A percentile compares a stretch with the other conserved stretches of the same genome.
Evolutionary conservation across 768 basidiomycete genomes (phyloP).

Genomic region (Candolleomyces aberdarensis): DNA sequence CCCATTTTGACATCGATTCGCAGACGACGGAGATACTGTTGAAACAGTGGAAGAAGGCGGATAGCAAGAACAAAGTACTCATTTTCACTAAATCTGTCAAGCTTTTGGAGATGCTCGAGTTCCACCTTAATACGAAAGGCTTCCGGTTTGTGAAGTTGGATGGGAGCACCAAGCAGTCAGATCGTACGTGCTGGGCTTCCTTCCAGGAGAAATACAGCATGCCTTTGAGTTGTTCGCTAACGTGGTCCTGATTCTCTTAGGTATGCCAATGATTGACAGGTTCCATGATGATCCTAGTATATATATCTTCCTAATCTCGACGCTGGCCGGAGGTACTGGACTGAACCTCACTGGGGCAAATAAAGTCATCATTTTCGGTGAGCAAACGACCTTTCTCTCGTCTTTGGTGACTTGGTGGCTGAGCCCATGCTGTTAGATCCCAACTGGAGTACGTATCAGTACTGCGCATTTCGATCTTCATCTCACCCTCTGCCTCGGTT

Average conservation of each 20-base stretch:
- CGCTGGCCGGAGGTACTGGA: conserved; percentile 88
- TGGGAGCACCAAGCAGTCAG: conserved; percentile 64
- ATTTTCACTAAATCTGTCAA: conserved; percentile 94
- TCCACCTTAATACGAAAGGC: conserved; percentile 56
- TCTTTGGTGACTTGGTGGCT: conserved; percentile 8
- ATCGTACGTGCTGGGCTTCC: conserved; percentile 48
- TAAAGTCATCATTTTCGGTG: conserved; percentile 89
- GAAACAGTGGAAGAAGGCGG: conserved; percentile 57
- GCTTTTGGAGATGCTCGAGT: conserved; percentile 80
- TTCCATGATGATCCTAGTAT: conserved; percentile 74
- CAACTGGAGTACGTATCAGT: conserved; percentile 78
- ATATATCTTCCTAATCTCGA: conserved; percentile 86
- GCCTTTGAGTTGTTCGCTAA: neutral
- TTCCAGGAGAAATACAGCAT: no score
- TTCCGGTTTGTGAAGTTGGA: conserved; percentile 74
- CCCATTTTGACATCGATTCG: neutral
- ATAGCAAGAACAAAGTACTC: conserved; percentile 77
- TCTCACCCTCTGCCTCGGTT: neutral
- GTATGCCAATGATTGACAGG: conserved; percentile 82
- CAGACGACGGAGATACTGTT: conserved; percentile 70
- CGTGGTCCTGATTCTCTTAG: conserved; percentile 31
- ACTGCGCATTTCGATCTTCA: neutral
- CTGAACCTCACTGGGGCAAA: conserved; percentile 91
- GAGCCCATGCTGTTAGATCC: conserved; percentile 53
- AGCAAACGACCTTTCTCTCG: conserved; percentile 15